Percentiles rank a stretch among this genome's conserved stretches.
phyloP scores from a whole-genome alignment of 495 filamentous ascomycete species.

The Massariosphaeria phaeospora region DNA sequence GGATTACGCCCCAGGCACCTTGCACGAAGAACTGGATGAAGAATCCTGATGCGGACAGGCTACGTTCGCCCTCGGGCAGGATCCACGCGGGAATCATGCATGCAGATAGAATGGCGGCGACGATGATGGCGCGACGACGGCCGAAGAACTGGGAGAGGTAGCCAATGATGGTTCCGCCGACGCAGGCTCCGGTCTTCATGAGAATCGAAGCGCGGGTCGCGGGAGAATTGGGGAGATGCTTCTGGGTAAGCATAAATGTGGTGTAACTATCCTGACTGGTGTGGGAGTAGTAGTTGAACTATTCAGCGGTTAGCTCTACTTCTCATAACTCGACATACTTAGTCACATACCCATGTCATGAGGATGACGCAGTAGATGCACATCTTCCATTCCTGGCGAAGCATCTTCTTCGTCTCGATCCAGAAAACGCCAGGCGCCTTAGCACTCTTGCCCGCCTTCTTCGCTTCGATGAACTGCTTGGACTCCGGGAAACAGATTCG shows the following conservation, averaged over 20 bases:
- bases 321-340: background rate
- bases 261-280: slow-evolving; percentile 72
- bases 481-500: slow-evolving; percentile 66
- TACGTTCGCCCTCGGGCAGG: slow-evolving; percentile 52
- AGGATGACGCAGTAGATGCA: slow-evolving; percentile 64
- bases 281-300: slow-evolving; percentile 59
- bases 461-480: slow-evolving; percentile 62
- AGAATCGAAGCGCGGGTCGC: slow-evolving; percentile 67
- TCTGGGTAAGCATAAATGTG: slow-evolving; percentile 65
- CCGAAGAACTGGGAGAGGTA: slow-evolving; percentile 69
- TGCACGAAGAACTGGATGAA: slow-evolving; percentile 76
- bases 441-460: slow-evolving; percentile 48
- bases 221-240: slow-evolving; percentile 54
- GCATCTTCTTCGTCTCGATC: slow-evolving; percentile 57
- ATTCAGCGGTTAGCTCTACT: background rate
- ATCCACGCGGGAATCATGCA: slow-evolving; percentile 68
- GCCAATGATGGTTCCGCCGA: slow-evolving; percentile 67
- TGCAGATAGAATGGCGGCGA: slow-evolving; percentile 52
- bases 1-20: slow-evolving; percentile 73
- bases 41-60: slow-evolving; percentile 63
- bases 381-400: slow-evolving; percentile 65
- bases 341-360: slow-evolving; percentile 55
- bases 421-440: slow-evolving; percentile 53
- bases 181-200: slow-evolving; percentile 67
- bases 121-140: slow-evolving; percentile 61